Evolutionary conservation across 2,329 filamentous ascomycete species (phyloP).

Genomic region (Madurella mycetomatis): DNA sequence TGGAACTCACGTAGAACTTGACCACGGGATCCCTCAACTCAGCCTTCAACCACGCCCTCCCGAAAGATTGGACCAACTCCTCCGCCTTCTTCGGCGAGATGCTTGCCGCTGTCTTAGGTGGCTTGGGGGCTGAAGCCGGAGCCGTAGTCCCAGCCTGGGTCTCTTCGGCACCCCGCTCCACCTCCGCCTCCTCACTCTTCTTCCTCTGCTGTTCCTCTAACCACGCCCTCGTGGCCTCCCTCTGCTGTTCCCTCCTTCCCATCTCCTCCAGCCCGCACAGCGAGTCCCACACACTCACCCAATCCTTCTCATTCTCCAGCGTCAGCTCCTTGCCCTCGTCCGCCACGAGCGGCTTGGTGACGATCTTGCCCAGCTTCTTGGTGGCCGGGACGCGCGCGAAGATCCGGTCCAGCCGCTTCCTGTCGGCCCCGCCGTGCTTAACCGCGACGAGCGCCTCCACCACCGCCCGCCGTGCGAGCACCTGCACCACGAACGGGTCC

Average conservation of each 20-base stretch:
- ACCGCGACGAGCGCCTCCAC: slow-evolving; percentile 47
- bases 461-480: slow-evolving; percentile 47
- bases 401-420: slow-evolving; percentile 32
- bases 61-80: slow-evolving; percentile 43
- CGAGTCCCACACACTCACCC: slow-evolving; percentile 25
- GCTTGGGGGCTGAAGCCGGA: neutral
- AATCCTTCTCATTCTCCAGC: slow-evolving; percentile 34
- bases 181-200: slow-evolving; percentile 21
- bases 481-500: slow-evolving; percentile 44
- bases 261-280: slow-evolving; percentile 17
- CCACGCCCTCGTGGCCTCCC: neutral
- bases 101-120: neutral
- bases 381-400: slow-evolving; percentile 20
- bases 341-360: slow-evolving; percentile 34
- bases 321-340: slow-evolving; percentile 37
- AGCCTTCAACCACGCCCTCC: slow-evolving; percentile 54
- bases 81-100: slow-evolving; percentile 38
- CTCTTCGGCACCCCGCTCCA: slow-evolving; percentile 14
- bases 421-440: slow-evolving; percentile 28
- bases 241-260: slow-evolving; percentile 1
- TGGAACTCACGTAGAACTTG: slow-evolving; percentile 65
- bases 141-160: neutral
- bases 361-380: slow-evolving; percentile 23
- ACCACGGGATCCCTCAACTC: slow-evolving; percentile 53
- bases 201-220: neutral